Evolutionary conservation across 208 protist species (phyloP), one percentile per base, ranked within the genome.

Genomic region (Naegleria gruberi): DNA sequence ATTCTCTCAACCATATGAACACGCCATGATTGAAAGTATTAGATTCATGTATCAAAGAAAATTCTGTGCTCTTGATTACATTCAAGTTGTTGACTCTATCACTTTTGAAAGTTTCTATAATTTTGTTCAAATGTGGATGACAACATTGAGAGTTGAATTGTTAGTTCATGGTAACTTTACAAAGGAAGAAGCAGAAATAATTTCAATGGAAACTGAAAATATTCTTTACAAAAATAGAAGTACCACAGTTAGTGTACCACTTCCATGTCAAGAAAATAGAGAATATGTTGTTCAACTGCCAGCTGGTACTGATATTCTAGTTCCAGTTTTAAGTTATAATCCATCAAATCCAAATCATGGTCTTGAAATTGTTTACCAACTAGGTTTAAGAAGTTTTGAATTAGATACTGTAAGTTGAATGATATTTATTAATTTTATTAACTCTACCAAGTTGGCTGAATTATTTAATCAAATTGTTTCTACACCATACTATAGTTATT

Each of bases 401-500:
- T 34, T 55, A 41, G 43, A 87, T 87, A 43, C 44, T 6, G 5
- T 86, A 19, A 44, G 46, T 55, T 19, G 46, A 55, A 19, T 55
- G 46, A 55, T 55, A 55, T 55, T 55, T 19, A 19, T 55, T 5
- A 55, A 19, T 5, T 55, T 55, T 55, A 55, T 55, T 15, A 55
- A 55, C 5, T 55, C 46, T 55, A 55, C 15, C 5, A 19, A 55
- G 46, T 30, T 65, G 51, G 51, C 43, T 1, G 41, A 47, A 41
- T 10, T 87, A 26, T 87, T 87, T 4, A 26, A 23, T 55, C 82
- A 87, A 87, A 51, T 87, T n/a, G 15, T 87, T 55, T 26, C 6
- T 10, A 55, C 12, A 15, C 82, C 42, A 51, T 97, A 96, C 90
- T 97, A 96, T 92, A 92, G 93, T 55, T 89, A 91, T 0, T 93